These are phyloP conservation scores for Colletotrichum sp. DNA, from an alignment of 2,329 filamentous ascomycete species.

Conservation along the genomic window DNA sequence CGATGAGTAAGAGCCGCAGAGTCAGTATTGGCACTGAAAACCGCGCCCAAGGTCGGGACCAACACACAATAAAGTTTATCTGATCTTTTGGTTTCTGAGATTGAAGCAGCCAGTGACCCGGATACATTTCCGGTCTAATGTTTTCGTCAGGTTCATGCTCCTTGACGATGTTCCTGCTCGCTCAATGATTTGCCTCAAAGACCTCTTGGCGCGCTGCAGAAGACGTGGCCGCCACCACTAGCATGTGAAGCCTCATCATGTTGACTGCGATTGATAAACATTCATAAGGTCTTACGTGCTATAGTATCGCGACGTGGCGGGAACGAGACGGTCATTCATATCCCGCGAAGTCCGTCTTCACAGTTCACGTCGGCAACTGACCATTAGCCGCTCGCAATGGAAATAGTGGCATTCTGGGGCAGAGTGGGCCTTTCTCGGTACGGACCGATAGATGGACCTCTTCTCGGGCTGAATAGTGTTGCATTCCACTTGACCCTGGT, in stretches of 20 bases:
- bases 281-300: not conserved
- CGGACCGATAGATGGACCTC: not conserved
- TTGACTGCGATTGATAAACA: not conserved
- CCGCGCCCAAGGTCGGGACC: not conserved
- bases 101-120: not conserved
- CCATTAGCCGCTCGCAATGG: not conserved
- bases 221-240: not conserved
- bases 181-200: not conserved
- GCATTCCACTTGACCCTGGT: not conserved
- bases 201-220: not conserved
- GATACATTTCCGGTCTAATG: not conserved
- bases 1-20: not conserved
- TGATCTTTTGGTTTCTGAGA: not conserved
- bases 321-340: not conserved
- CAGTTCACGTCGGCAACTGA: not conserved
- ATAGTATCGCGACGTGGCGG: not conserved
- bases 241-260: not conserved
- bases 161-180: not conserved
- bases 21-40: not conserved
- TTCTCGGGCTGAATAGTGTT: not conserved
- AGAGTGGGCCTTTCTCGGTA: not conserved
- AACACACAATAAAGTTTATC: not conserved
- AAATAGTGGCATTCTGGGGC: not conserved
- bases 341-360: not conserved
- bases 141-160: not conserved